A percentile compares a stretch with the other conserved stretches of the same genome.
Evolutionary conservation across 257 asterid genomes (phyloP).

Genomic region (Lavandula angustifolia): DNA sequence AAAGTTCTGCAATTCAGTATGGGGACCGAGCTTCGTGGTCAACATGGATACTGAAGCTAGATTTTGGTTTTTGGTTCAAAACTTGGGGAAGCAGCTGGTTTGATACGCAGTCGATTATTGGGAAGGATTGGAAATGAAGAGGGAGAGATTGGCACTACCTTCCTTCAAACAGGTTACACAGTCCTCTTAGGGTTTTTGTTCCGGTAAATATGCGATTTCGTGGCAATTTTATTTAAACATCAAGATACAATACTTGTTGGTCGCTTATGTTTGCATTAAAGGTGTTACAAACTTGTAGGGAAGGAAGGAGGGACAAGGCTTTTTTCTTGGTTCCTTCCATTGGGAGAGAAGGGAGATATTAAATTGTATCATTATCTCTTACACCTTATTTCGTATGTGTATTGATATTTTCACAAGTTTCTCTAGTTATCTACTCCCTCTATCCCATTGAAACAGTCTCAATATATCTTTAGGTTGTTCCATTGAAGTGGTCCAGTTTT

Average conservation of each 20-base stretch:
- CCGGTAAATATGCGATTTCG: slow-evolving; percentile 4
- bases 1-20: slow-evolving; percentile 7
- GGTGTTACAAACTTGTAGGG: slow-evolving; percentile 8
- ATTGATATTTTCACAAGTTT: not conserved
- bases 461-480: too few relatives aligned
- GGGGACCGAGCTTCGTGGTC: slow-evolving; percentile 19
- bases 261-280: slow-evolving; percentile 21
- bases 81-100: slow-evolving; percentile 5
- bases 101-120: slow-evolving; percentile 1
- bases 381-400: slow-evolving; percentile 19
- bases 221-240: slow-evolving; percentile 1
- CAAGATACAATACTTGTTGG: slow-evolving; percentile 13
- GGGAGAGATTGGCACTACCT: not conserved
- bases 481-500: too few relatives aligned
- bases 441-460: too few relatives aligned
- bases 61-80: slow-evolving; percentile 22
- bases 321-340: slow-evolving; percentile 6
- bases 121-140: slow-evolving; percentile 24
- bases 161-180: not conserved
- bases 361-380: not conserved
- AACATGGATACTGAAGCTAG: slow-evolving; percentile 19
- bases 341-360: slow-evolving; percentile 16
- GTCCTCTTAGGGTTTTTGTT: not conserved
- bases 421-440: not conserved
- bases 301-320: not conserved